Base-by-base conservation (phyloP, 164 flowering plant genomes). In the Liriodendron chinense region DNA sequence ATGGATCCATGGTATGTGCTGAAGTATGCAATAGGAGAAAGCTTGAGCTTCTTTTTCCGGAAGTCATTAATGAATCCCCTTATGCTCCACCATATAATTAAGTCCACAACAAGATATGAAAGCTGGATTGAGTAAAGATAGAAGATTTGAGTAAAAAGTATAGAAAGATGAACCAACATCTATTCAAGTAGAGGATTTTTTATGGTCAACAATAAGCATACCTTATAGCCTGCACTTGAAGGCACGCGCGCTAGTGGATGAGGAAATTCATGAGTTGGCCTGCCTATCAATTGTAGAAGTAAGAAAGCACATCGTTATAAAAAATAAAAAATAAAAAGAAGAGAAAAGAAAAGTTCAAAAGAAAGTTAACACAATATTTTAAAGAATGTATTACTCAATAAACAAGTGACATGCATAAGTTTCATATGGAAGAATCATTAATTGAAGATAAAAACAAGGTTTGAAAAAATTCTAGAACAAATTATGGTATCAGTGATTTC, bases 201-300 rank as follows among this genome's bases (percentile, higher is more conserved):
- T 53, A 53, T 34, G 34, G 18, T 72, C 64, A 50, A 70, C 0
- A 63, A 70, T 2, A 61, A 49, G 26, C 82, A 79, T 91, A 96
- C 98, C 95, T 96, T 86, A 79, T 92, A 86, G 71, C 94, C 99
- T 78, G 96, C 94, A 87, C 87, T 87, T 78, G 87, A 93, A 77
- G 97, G 86, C 47, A 96, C 96, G 75, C 97, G 96, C 18, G 97
- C 98, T 74, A 94, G 81, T 10, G 99, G 99, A 72, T 92, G 96
- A 82, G 99, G 93, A 83, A 94, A 96, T 80, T 89, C 97, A 83
- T 82, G 82, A 9, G 99, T 96, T 48, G 99, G 97, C 94, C 99
- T 96, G 98, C 88, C 87, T 86, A 91, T 86, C 69, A 43, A 75
- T 78, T 83, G 76, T 18, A 74, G 73, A 76, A 70, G 86, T 91